phyloP scores from a whole-genome alignment of 345 rosid genomes.

The Bretschneidera sinensis region DNA sequence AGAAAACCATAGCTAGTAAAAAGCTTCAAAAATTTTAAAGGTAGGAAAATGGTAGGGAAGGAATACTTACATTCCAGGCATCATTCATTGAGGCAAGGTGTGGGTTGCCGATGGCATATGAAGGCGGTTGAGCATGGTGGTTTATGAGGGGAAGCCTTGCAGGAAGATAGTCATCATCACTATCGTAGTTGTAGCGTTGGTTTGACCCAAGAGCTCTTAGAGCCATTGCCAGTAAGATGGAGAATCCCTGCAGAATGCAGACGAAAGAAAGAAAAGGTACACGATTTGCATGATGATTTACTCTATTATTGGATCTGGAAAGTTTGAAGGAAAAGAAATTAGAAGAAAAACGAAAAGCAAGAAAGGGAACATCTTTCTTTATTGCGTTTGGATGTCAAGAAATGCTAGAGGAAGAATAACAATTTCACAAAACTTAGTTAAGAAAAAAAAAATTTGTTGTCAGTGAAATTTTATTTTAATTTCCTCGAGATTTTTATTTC shows the following conservation, averaged over 20 bases:
- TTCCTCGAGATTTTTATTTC: no score
- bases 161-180: slow-evolving; percentile 25
- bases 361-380: no score
- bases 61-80: slow-evolving; percentile 15
- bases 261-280: not conserved
- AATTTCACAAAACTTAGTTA: no score
- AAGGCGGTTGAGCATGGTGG: slow-evolving; percentile 17
- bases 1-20: not conserved
- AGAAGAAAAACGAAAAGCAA: no score
- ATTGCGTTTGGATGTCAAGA: no score
- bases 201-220: slow-evolving; percentile 27
- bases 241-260: slow-evolving; percentile 39
- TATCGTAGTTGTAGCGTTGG: slow-evolving; percentile 18
- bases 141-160: slow-evolving; percentile 34
- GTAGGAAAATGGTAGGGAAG: no score
- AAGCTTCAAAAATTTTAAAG: not conserved
- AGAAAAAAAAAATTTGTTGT: no score
- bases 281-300: not conserved
- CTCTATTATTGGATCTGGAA: no score
- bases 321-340: no score
- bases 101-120: slow-evolving; percentile 21
- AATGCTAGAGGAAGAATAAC: no score
- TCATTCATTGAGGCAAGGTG: slow-evolving; percentile 11
- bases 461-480: no score
- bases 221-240: slow-evolving; percentile 29